phyloP scores from a whole-genome alignment of 176 grass and related monocot genomes.

The Bothriochloa decipiens region DNA sequence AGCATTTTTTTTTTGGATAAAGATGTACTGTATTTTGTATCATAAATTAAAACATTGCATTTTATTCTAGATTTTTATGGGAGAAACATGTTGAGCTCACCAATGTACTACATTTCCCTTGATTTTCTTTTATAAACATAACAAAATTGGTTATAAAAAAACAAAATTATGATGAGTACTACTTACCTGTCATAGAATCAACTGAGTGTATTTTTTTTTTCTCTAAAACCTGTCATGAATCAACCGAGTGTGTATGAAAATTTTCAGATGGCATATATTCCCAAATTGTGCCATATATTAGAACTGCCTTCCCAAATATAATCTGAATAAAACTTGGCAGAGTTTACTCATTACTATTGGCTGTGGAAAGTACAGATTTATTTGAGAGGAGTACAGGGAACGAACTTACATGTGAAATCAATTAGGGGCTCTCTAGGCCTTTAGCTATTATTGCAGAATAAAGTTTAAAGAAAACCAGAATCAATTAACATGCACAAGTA shows the following conservation, averaged over 20 bases:
- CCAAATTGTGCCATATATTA: background rate
- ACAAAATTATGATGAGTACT: background rate
- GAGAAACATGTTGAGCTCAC: background rate
- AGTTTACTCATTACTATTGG: background rate
- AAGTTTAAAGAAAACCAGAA: conserved; percentile 29
- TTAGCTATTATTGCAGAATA: conserved; percentile 23
- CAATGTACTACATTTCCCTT: background rate
- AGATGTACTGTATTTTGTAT: background rate
- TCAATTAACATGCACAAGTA: conserved; percentile 53
- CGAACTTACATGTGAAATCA: background rate
- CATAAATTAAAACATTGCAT: background rate
- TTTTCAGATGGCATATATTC: background rate
- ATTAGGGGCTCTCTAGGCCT: background rate
- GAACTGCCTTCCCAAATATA: background rate
- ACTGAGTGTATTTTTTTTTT: too few relatives aligned
- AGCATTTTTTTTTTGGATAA: background rate
- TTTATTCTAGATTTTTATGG: background rate
- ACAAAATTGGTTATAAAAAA: background rate
- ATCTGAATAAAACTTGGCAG: background rate
- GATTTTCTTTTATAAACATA: too few relatives aligned
- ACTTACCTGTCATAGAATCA: too few relatives aligned
- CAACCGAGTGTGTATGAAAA: background rate
- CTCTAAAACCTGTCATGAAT: background rate
- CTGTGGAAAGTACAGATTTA: background rate
- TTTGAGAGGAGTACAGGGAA: background rate